A percentile compares a stretch with the other conserved stretches of the same genome.
Evolutionary conservation across 2,329 filamentous ascomycete species (phyloP).

Genomic region (Aspergillus sp.): DNA sequence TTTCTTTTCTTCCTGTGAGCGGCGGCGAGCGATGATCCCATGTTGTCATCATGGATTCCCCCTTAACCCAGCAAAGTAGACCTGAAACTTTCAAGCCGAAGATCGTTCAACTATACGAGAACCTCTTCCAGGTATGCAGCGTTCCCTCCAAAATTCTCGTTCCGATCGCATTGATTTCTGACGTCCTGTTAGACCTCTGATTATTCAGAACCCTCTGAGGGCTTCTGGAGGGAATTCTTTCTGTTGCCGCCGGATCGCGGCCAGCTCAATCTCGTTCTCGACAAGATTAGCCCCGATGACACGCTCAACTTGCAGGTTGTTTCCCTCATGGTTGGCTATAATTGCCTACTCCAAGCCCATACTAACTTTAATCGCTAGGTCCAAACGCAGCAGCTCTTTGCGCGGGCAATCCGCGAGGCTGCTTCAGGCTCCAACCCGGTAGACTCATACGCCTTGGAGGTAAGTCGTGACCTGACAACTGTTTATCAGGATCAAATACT

Average conservation of each 20-base stretch:
- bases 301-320: constrained; percentile 69
- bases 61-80: constrained; percentile 85
- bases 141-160: constrained; percentile 2
- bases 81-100: constrained; percentile 93
- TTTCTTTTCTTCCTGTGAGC: background rate
- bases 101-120: constrained; percentile 84
- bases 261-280: constrained; percentile 66
- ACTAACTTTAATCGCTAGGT: constrained; percentile 37
- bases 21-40: constrained; percentile 14
- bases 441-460: constrained; percentile 80
- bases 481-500: constrained; percentile 25
- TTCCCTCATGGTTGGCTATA: background rate
- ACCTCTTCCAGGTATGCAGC: constrained; percentile 63
- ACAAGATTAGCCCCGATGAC: constrained; percentile 68
- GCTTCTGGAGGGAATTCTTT: constrained; percentile 97
- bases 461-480: constrained; percentile 41
- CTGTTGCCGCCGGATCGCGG: constrained; percentile 75
- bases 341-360: background rate
- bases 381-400: constrained; percentile 76
- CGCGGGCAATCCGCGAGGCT: constrained; percentile 66
- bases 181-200: constrained; percentile 56
- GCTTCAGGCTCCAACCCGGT: constrained; percentile 59
- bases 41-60: constrained; percentile 71
- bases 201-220: constrained; percentile 70
- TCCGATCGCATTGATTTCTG: constrained; percentile 4